Evolutionary conservation across 225 moss, liverwort and hornwort species (phyloP), one percentile per base, ranked within the genome.

Genomic region (Bryoerythrophyllum caledonicum): DNA sequence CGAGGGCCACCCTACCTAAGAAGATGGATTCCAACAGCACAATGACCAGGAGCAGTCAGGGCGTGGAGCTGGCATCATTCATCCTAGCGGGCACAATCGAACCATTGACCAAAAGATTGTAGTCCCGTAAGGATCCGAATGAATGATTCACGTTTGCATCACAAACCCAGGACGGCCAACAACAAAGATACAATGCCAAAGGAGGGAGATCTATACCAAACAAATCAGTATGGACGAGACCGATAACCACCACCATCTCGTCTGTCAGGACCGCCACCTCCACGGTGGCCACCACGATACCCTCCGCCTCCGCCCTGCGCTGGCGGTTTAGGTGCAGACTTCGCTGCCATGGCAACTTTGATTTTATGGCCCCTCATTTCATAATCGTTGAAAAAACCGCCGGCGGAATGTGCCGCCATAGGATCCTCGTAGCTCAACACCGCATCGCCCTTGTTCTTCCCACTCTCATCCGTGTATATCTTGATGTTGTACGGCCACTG

Each of bases 401-500:
- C 94, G 3, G 97, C 97, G 10, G 92, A 94, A 75, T 94, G 97
- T 10, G 94, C 94, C 19, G 97, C 97, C 26, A 89, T 90, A 0
- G 97, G 97, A 72, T 97, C 97, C 74, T 97, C 94, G 21, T 97
- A 97, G 20, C 94, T 94, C 84, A 97, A 84, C 37, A 94, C 94
- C 17, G 93, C 97, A 66, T 97, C 97, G 2, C 97, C 97, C 75
- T 97, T 97, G 40, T 91, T 90, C 74, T 97, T 92, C 81, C 88
- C 88, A 35, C 82, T 81, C 41, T 97, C 97, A 55, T 97, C 93
- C 38, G 79, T 82, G 66, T 94, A 97, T 74, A 97, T 93, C 91
- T 97, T 97, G 86, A 97, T 88, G 65, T 94, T 97, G 73, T 92
- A 93, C 21, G 97, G 97, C 97, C 97, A 97, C 78, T 97, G 97